These are phyloP conservation scores for Circinella umbellata DNA, from an alignment of 371 early-diverging fungal genomes.

Conservation along the genomic window DNA sequence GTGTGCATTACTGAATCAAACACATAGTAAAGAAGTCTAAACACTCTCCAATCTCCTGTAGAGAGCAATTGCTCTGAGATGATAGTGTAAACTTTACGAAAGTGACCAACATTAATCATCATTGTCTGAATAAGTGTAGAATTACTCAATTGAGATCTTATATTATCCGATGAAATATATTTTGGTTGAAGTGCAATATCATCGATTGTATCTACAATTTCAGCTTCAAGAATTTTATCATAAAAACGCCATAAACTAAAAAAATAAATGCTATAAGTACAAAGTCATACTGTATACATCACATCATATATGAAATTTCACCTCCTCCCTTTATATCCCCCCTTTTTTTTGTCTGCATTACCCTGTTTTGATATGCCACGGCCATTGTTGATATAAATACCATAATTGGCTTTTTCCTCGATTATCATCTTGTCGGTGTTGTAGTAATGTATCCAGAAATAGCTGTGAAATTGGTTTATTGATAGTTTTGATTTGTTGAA, in stretches of 20 bases:
- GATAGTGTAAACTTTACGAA: not conserved
- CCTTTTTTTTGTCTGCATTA: not conserved
- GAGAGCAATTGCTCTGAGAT: not conserved
- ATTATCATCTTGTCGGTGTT: not conserved
- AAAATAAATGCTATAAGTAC: not conserved
- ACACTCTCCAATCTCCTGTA: not conserved
- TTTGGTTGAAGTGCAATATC: not conserved
- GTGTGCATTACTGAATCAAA: not conserved
- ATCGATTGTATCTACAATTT: not conserved
- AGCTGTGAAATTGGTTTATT: not conserved
- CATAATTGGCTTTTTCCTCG: not conserved
- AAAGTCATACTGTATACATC: too few species aligned
- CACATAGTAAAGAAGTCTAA: not conserved
- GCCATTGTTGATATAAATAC: constrained; percentile 9
- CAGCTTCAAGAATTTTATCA: not conserved
- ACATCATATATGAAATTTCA: too few species aligned
- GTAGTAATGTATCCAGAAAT: not conserved
- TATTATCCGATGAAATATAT: not conserved
- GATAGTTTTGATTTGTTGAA: not conserved
- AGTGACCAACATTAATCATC: not conserved
- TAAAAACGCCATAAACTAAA: constrained; percentile 4
- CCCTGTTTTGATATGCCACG: constrained; percentile 7
- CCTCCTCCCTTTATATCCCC: too few species aligned
- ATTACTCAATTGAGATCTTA: not conserved
- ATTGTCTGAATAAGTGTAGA: not conserved